Percentiles rank a stretch among this genome's conserved stretches.
These are phyloP conservation scores for Fusarium duplospermum DNA, from an alignment of 2,329 filamentous ascomycete species.

Conservation along the genomic window DNA sequence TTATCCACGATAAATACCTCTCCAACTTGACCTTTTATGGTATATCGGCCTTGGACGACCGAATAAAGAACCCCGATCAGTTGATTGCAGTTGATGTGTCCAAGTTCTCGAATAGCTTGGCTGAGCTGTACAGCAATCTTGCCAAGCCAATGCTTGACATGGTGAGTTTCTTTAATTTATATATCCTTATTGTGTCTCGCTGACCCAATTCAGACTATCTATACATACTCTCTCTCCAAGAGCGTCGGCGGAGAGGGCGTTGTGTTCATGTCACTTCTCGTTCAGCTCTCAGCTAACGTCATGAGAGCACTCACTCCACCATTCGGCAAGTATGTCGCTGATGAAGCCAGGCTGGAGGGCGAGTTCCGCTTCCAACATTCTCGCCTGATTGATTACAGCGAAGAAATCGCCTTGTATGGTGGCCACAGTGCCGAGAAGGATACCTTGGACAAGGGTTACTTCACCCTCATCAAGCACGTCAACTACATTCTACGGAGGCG, in stretches of 20 bases:
- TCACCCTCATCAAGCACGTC: slow-evolving; percentile 98
- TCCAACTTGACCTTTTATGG: slow-evolving; percentile 99
- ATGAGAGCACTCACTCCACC: slow-evolving; percentile 96
- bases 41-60: slow-evolving; percentile 92
- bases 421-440: slow-evolving; percentile 97
- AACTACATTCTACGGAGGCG: slow-evolving; percentile 91
- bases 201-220: slow-evolving; percentile 72
- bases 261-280: slow-evolving; percentile 93
- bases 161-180: slow-evolving; percentile 56
- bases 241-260: slow-evolving; percentile 97
- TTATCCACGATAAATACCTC: slow-evolving; percentile 95
- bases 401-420: slow-evolving; percentile 92
- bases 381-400: slow-evolving; percentile 92
- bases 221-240: slow-evolving; percentile 92
- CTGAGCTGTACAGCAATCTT: slow-evolving; percentile 94
- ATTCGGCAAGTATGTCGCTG: slow-evolving; percentile 97
- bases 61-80: slow-evolving; percentile 98
- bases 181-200: not conserved
- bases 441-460: slow-evolving; percentile 97
- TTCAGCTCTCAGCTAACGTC: slow-evolving; percentile 90
- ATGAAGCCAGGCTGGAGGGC: slow-evolving; percentile 92
- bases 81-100: slow-evolving; percentile 96
- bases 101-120: slow-evolving; percentile 94
- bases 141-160: slow-evolving; percentile 96
- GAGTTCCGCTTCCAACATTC: slow-evolving; percentile 98